These are phyloP conservation scores for Penicillium dipodomyicola DNA, from an alignment of 495 filamentous ascomycete species.

Conservation along the genomic window DNA sequence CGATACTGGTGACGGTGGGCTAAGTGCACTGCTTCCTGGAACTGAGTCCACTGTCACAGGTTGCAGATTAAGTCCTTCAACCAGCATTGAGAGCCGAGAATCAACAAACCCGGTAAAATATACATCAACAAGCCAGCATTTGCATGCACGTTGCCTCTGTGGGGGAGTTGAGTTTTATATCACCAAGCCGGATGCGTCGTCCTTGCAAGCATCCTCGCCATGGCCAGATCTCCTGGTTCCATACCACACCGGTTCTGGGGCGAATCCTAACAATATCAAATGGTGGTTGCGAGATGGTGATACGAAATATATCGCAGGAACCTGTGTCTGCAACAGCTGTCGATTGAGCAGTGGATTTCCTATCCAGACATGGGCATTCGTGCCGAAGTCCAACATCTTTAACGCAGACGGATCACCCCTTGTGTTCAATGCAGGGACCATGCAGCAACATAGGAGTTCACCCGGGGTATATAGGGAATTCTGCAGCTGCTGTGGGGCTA, in stretches of 20 bases:
- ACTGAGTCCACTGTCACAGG: conserved; percentile 11
- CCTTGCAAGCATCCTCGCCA: conserved; percentile 41
- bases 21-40: conserved; percentile 48
- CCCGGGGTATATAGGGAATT: conserved; percentile 59
- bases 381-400: conserved; percentile 60
- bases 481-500: conserved; percentile 62
- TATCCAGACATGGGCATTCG: conserved; percentile 66
- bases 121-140: conserved; percentile 4
- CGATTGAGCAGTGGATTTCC: conserved; percentile 62
- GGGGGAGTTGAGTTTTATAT: conserved; percentile 47
- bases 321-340: conserved; percentile 65
- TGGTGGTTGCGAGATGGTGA: conserved; percentile 51
- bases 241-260: conserved; percentile 36
- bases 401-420: conserved; percentile 38
- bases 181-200: conserved; percentile 40
- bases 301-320: conserved; percentile 59
- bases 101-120: background rate
- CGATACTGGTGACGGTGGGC: conserved; percentile 58
- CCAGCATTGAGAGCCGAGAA: conserved; percentile 18
- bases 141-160: conserved; percentile 44
- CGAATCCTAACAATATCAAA: conserved; percentile 44
- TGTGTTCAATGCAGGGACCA: conserved; percentile 45
- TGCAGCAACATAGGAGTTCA: conserved; percentile 55
- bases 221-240: conserved; percentile 56
- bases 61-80: conserved; percentile 23